Evolutionary conservation across 2,329 filamentous ascomycete genomes (phyloP).

Genomic region (Aspergillaceae sp.): DNA sequence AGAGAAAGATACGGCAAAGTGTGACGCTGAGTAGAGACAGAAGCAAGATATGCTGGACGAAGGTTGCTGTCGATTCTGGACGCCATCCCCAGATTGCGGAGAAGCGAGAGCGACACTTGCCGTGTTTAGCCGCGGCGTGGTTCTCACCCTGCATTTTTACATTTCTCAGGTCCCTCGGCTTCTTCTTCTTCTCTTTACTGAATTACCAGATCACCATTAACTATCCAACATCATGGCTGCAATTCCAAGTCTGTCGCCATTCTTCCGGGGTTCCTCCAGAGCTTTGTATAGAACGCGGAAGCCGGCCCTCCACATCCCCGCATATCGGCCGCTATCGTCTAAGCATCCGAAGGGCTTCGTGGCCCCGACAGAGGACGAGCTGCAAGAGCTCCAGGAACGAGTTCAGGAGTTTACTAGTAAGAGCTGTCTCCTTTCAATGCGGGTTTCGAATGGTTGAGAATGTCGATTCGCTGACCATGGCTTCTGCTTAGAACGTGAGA

Average conservation of each 20-base stretch:
- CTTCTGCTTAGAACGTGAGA: slow-evolving; percentile 57
- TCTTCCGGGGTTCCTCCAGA: slow-evolving; percentile 26
- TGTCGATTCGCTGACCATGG: slow-evolving; percentile 2
- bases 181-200: slow-evolving; percentile 1
- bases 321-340: slow-evolving; percentile 47
- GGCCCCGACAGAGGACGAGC: slow-evolving; percentile 61
- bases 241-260: slow-evolving; percentile 19
- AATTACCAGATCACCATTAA: background rate
- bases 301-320: slow-evolving; percentile 23
- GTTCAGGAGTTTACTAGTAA: slow-evolving; percentile 75
- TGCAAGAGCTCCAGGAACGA: slow-evolving; percentile 70
- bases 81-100: slow-evolving; percentile 2
- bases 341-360: slow-evolving; percentile 60
- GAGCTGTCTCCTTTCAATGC: slow-evolving; percentile 3
- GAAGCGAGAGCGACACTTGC: slow-evolving; percentile 32
- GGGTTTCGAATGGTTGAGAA: background rate
- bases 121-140: slow-evolving; percentile 34
- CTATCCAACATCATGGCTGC: slow-evolving; percentile 22
- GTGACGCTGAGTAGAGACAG: too few relatives aligned
- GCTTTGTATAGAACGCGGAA: slow-evolving; percentile 16
- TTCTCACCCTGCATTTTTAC: too few relatives aligned
- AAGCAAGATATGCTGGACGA: too few relatives aligned
- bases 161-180: background rate
- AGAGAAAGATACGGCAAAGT: too few relatives aligned
- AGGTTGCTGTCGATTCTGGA: background rate